Evolutionary conservation across 2,329 filamentous ascomycete genomes (phyloP), one percentile per base, ranked within the genome.

Genomic region (Cordyceps militaris): DNA sequence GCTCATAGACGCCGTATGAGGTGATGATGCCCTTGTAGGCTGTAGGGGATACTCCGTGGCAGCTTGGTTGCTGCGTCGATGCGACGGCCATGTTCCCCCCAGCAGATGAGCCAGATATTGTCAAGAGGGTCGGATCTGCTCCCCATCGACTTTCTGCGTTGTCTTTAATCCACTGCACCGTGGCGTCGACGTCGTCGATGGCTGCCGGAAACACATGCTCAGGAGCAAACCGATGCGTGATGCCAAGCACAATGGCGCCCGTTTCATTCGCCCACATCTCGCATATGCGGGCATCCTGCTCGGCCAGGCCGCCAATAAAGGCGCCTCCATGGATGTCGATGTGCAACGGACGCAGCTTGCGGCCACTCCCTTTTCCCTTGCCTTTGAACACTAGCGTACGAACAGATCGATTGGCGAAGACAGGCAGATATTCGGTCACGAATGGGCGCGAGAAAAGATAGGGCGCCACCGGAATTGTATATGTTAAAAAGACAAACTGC

Each of bases 211-310:
- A 82, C 24, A 69, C 67, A 61, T 80, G 68, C 58, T 80, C 78
- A 0, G 79, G 79, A 8, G 77, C 79, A 32, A 79, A 71, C 1
- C 79, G 70, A 61, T 82, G 81, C 19, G 79, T 76, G 4, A 80
- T 71, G 58, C 76, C 77, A 8, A 81, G 68, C 16, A 76, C 75
- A 0, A 79, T 70, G 2, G 75, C 74, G 1, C 73, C 76, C 0
- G 75, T 77, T 38, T 69, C 62, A 16, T 66, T 60, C 1, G 71
- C 71, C 1, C 78, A 59, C 5, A 64, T 59, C 1, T 66, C 58
- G 57, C 72, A 71, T 54, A 73, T 74, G 0, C 61, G 54, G 1
- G 69, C 70, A 24, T 70, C 64, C 6, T 69, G 64, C 49, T 78
- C 76, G 1, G 75, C 68, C 2, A 76, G 59, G 21, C 73, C 76